Evolutionary conservation across 2,329 filamentous ascomycete genomes (phyloP), one percentile per base, ranked within the genome.

Genomic region (Venturia carpophila): DNA sequence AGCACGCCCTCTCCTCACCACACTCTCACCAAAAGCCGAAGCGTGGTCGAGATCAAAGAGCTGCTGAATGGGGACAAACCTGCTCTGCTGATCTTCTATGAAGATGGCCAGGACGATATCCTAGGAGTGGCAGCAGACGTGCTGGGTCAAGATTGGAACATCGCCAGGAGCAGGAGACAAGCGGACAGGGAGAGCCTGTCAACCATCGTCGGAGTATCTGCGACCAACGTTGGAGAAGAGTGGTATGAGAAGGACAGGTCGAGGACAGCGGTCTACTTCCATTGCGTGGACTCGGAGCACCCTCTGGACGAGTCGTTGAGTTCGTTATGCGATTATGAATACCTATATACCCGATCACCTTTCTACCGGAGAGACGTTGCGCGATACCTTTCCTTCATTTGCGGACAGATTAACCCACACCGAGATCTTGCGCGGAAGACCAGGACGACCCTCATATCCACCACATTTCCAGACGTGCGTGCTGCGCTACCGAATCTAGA

Each of bases 381-480:
- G 11, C 84, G 91, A 45, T 94, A 92, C 72, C 83, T 92, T 34
- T 89, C 90, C 6, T 87, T 94, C 72, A 87, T 89, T 6, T 79
- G 94, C 34, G 91, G 91, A 11, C 90, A 94, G 76, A 87, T 88
- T 68, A 87, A 85, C 71, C 88, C 89, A 65, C 90, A 95, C 73
- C 86, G 89, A 69, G 87, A 89, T 65, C 79, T 95, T 47, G 87
- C 88, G 79, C 85, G 87, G 62, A 94, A 94, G 73, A 82, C 85
- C 49, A 83, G 90, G 71, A 94, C 90, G 0, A 92, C 90, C 70
- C 87, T 94, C 71, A 91, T 95, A 69, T 94, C 91, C 5, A 94
- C 90, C 0, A 95, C 91, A 0, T 95, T 95, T 69, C 89, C 91
- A 0, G 90, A 96, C 73, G 89, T 96, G 10, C 87, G 88, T 67